Conservation (phyloP, 2,329 filamentous ascomycete genomes). For the Ophiostoma sp. region DNA sequence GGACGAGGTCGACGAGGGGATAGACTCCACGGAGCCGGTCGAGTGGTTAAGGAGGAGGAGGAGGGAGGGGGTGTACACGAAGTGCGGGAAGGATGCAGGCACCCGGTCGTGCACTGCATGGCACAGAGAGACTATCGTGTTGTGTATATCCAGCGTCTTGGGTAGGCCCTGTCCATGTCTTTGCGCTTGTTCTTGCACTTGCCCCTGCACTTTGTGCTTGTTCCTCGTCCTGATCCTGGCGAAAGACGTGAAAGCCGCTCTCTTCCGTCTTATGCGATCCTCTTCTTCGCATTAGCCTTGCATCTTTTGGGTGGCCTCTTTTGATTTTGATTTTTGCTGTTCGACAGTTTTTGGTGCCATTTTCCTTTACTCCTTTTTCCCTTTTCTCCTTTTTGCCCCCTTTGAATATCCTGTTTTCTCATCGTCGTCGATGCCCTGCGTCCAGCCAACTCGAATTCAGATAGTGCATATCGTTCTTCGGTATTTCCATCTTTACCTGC, state of each 20-base stretch:
- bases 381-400: not conserved
- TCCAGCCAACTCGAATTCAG: not conserved
- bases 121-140: not conserved
- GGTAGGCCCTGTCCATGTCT: not conserved
- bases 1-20: not conserved
- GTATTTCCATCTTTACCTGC: not conserved
- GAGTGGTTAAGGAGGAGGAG: not conserved
- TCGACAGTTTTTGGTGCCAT: too few relatives aligned
- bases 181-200: not conserved
- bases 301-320: not conserved
- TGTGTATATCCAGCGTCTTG: not conserved
- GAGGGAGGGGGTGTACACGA: not conserved
- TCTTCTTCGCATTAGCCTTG: slow-evolving; percentile 5
- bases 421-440: not conserved
- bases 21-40: not conserved
- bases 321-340: not conserved
- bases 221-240: too few relatives aligned
- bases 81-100: not conserved
- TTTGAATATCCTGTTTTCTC: not conserved
- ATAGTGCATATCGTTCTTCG: not conserved
- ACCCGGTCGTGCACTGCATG: not conserved
- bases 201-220: too few relatives aligned
- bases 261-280: not conserved
- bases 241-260: not conserved
- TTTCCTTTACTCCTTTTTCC: not conserved